phyloP scores from a whole-genome alignment of 2,329 filamentous ascomycete genomes.

The Raffaelea ambrosiae region DNA sequence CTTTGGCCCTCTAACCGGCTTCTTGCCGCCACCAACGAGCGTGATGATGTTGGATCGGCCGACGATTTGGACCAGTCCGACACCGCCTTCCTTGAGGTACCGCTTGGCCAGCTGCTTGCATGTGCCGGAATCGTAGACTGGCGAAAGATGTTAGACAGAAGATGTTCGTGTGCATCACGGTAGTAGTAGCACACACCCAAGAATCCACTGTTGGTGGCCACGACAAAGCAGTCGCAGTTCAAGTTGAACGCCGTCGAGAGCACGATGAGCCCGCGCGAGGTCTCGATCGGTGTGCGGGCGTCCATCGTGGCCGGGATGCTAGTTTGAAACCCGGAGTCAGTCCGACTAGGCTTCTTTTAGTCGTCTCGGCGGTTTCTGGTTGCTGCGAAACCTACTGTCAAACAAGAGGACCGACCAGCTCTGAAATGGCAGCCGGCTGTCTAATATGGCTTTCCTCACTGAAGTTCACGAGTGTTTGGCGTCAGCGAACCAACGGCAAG shows the following conservation, averaged over 20 bases:
- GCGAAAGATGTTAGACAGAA: not conserved
- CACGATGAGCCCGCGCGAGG: slow-evolving; percentile 62
- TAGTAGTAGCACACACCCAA: slow-evolving; percentile 7
- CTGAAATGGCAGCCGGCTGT: too few species aligned
- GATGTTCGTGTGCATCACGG: not conserved
- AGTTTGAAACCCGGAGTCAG: too few species aligned
- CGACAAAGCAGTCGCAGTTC: slow-evolving; percentile 76
- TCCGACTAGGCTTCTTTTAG: too few species aligned
- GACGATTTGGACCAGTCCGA: slow-evolving; percentile 80
- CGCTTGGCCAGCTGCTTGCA: slow-evolving; percentile 55
- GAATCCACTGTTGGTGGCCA: slow-evolving; percentile 42
- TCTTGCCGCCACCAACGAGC: slow-evolving; percentile 78
- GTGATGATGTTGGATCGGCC: slow-evolving; percentile 80
- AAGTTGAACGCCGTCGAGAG: slow-evolving; percentile 81
- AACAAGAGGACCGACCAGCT: too few species aligned
- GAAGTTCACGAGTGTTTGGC: too few species aligned
- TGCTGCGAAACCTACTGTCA: too few species aligned
- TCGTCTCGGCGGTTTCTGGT: too few species aligned
- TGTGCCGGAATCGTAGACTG: slow-evolving; percentile 66
- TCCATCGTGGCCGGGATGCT: slow-evolving; percentile 56
- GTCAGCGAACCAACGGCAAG: too few species aligned
- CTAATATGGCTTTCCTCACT: too few species aligned
- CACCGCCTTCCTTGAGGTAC: slow-evolving; percentile 69
- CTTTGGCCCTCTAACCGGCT: slow-evolving; percentile 79
- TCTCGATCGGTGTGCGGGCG: slow-evolving; percentile 77